Evolutionary conservation across 306 rosid species (phyloP).

Genomic region (Astragalus glycyphyllos): DNA sequence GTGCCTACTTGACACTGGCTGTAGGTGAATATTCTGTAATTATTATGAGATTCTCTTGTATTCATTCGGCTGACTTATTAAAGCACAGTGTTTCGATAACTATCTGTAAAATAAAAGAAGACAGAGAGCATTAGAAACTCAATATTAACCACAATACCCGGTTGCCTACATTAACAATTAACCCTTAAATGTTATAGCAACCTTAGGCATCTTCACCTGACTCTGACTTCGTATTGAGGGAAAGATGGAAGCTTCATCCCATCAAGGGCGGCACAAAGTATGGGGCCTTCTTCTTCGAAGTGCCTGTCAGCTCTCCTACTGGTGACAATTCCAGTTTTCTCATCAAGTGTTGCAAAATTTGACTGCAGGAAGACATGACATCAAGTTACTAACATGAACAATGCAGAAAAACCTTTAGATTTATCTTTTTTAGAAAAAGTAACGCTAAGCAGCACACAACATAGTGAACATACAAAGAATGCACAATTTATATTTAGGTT

Average conservation of each 20-base stretch:
- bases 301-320: slow-evolving; percentile 97
- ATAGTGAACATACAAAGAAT: slow-evolving; percentile 12
- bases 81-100: slow-evolving; percentile 16
- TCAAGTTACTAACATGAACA: slow-evolving; percentile 24
- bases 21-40: too few species aligned
- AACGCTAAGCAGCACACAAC: slow-evolving; percentile 18
- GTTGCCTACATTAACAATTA: slow-evolving; percentile 37
- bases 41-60: too few species aligned
- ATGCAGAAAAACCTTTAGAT: slow-evolving; percentile 20
- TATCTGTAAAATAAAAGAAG: slow-evolving; percentile 3
- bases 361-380: slow-evolving; percentile 58
- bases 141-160: slow-evolving; percentile 11
- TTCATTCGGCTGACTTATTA: neutral
- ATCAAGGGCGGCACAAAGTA: slow-evolving; percentile 86
- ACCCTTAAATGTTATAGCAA: slow-evolving; percentile 36
- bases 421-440: slow-evolving; percentile 2
- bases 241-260: slow-evolving; percentile 90
- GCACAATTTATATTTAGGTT: slow-evolving; percentile 1
- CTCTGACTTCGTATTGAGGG: slow-evolving; percentile 94
- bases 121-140: slow-evolving; percentile 22
- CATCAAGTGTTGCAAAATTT: slow-evolving; percentile 91
- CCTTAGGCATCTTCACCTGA: slow-evolving; percentile 70
- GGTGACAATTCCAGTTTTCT: slow-evolving; percentile 78
- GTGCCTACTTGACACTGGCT: too few species aligned
- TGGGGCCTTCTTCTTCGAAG: slow-evolving; percentile 95